Percentiles rank a stretch among this genome's conserved stretches.
phyloP scores from a whole-genome alignment of 1,284 basidiomycete species.

The Bjerkandera adusta region DNA sequence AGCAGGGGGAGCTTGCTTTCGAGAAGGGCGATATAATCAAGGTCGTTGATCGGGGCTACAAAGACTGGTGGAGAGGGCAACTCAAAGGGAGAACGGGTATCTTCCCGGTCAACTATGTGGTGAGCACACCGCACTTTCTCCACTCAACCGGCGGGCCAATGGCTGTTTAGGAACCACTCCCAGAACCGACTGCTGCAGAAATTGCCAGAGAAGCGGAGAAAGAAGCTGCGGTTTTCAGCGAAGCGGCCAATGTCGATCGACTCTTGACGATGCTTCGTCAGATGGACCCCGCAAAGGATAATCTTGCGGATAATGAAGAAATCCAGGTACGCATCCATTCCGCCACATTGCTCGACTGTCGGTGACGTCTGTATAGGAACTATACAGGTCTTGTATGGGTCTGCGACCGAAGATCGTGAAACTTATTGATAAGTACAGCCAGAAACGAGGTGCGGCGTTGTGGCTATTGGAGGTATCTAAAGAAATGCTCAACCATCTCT shows the following conservation, averaged over 20 bases:
- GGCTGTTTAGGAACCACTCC: constrained; percentile 73
- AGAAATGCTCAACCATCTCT: constrained; percentile 11
- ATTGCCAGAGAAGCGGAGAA: constrained; percentile 84
- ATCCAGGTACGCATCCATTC: constrained; percentile 63
- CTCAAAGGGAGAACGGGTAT: constrained; percentile 92
- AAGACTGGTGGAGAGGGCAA: constrained; percentile 99
- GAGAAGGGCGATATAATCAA: constrained; percentile 95
- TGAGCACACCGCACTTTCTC: constrained; percentile 33
- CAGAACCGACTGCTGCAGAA: constrained; percentile 81
- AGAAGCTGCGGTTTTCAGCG: constrained; percentile 84
- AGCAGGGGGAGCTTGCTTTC: constrained; percentile 91
- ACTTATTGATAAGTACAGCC: constrained; percentile 96
- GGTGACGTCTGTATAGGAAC: constrained; percentile 50
- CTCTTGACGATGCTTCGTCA: constrained; percentile 79
- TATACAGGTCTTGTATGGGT: constrained; percentile 88
- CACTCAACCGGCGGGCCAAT: neutral
- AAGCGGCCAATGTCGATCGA: constrained; percentile 86
- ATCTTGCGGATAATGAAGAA: constrained; percentile 92
- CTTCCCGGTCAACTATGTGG: constrained; percentile 97
- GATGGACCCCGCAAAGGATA: constrained; percentile 79
- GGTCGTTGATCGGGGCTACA: constrained; percentile 92
- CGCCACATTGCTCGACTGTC: neutral
- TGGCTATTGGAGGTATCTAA: neutral
- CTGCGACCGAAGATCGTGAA: constrained; percentile 94
- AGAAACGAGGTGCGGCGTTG: constrained; percentile 69